Evolutionary conservation across 441 rosid genomes (phyloP).

Genomic region (Populus hybrid): DNA sequence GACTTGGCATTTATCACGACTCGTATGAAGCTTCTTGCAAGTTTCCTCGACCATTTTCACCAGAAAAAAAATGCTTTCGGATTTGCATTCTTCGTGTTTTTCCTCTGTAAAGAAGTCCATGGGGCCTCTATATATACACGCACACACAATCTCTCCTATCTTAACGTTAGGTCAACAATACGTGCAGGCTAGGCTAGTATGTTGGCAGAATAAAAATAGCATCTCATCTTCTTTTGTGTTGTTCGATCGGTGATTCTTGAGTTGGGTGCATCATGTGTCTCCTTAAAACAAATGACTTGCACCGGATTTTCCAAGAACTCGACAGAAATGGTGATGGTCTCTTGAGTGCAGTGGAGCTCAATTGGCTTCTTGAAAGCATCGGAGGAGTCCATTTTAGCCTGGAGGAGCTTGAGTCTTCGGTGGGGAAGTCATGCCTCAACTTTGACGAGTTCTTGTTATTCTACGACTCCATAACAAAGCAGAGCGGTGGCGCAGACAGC

Average conservation of each 20-base stretch:
- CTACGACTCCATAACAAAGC: slow-evolving; percentile 37
- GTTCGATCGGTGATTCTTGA: not conserved
- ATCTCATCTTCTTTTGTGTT: not conserved
- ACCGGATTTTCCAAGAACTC: slow-evolving; percentile 51
- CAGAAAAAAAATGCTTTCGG: not conserved
- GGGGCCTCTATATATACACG: not conserved
- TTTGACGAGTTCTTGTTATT: slow-evolving; percentile 57
- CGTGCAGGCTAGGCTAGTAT: not conserved
- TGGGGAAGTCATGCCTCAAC: slow-evolving; percentile 55
- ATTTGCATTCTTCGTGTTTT: not conserved
- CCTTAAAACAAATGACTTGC: slow-evolving; percentile 44
- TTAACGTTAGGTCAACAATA: not conserved
- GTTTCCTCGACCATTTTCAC: not conserved
- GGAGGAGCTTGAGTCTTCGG: slow-evolving; percentile 48
- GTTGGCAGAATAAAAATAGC: not conserved
- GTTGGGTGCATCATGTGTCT: slow-evolving; percentile 22
- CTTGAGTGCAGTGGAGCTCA: slow-evolving; percentile 64
- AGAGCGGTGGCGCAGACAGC: not conserved
- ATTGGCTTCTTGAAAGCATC: slow-evolving; percentile 55
- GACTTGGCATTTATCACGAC: not conserved
- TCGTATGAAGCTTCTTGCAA: not conserved
- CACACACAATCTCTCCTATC: too few species aligned
- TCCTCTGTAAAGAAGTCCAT: not conserved
- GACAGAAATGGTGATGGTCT: slow-evolving; percentile 69
- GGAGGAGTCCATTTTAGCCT: slow-evolving; percentile 19